phyloP scores from a whole-genome alignment of 768 basidiomycete genomes.

The Suillus decipiens region DNA sequence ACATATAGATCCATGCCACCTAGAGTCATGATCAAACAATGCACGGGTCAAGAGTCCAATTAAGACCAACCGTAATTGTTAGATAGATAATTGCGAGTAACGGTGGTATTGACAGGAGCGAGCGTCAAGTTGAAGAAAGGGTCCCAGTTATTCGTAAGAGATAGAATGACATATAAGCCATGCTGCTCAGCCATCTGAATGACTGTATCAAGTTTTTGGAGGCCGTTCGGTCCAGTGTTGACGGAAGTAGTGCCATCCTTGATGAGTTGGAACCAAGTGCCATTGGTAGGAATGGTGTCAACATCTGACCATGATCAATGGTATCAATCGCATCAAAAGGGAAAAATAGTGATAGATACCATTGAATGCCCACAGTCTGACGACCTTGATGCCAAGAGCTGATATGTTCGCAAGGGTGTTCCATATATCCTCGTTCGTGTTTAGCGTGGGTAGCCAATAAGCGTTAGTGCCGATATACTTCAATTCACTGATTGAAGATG shows the following conservation, averaged over 20 bases:
- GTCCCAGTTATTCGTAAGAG: constrained; percentile 66
- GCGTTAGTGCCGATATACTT: constrained; percentile 58
- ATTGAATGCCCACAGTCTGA: constrained; percentile 75
- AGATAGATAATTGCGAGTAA: constrained; percentile 56
- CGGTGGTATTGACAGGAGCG: constrained; percentile 24
- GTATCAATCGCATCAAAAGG: constrained; percentile 7
- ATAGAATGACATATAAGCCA: constrained; percentile 52
- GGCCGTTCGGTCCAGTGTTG: constrained; percentile 61
- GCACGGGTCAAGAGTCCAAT: neutral
- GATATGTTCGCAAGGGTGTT: constrained; percentile 59
- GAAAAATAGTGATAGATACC: constrained; percentile 35
- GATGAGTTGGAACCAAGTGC: constrained; percentile 66
- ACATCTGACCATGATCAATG: constrained; percentile 44
- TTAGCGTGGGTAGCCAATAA: constrained; percentile 65
- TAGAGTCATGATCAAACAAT: constrained; percentile 25
- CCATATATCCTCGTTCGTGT: constrained; percentile 56
- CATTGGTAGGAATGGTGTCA: constrained; percentile 49
- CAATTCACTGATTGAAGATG: constrained; percentile 37
- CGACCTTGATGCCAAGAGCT: constrained; percentile 54
- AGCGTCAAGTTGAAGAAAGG: constrained; percentile 35
- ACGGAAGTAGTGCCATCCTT: constrained; percentile 53
- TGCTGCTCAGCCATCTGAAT: constrained; percentile 54
- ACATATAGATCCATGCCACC: constrained; percentile 72
- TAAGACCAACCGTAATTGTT: constrained; percentile 56
- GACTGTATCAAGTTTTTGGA: constrained; percentile 63